Evolutionary conservation across 2,329 filamentous ascomycete species (phyloP), one percentile per base, ranked within the genome.

Genomic region (Phaeoacremonium minimum): DNA sequence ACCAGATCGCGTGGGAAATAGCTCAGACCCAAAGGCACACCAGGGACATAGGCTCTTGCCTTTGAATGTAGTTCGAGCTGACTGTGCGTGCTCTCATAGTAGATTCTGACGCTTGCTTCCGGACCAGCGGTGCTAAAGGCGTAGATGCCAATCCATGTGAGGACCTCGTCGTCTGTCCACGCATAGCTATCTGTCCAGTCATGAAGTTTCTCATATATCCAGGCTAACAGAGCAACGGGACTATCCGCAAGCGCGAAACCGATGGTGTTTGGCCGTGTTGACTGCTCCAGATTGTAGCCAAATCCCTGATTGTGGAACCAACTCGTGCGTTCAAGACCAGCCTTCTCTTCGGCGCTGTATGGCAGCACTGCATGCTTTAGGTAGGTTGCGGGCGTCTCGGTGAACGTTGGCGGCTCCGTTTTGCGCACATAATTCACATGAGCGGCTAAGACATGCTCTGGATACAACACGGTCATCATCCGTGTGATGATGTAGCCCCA

Each of bases 201-300:
- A 46, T 83, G 77, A 26, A 91, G 61, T 54, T 91, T 91, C 60
- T 91, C 87, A 46, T 85, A 85, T 20, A 91, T 80, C 87, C 87
- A 93, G 0, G 83, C 77, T 2, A 91, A 65, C 4, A 88, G 61
- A 0, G 74, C 83, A 0, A 86, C 74, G 0, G 86, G 87, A 6
- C 74, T 81, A 52, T 89, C 85, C 1, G 75, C 69, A 4, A 90
- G 66, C 0, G 69, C 78, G 49, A 86, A 87, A 0, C 80, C 81
- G 0, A 90, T 52, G 0, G 86, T 91, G 35, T 87, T 78, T 0
- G 87, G 86, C 39, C 83, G 81, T 0, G 85, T 88, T 11, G 63
- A 60, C 47, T 87, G 83, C 41, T 74, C 59, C 2, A 67, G 41
- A 44, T 73, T 68, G 53, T 87, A 87, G 4, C 74, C 78, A 7